These are phyloP conservation scores for Lactifluus subvellereus DNA, from an alignment of 768 basidiomycete genomes.

Conservation along the genomic window DNA sequence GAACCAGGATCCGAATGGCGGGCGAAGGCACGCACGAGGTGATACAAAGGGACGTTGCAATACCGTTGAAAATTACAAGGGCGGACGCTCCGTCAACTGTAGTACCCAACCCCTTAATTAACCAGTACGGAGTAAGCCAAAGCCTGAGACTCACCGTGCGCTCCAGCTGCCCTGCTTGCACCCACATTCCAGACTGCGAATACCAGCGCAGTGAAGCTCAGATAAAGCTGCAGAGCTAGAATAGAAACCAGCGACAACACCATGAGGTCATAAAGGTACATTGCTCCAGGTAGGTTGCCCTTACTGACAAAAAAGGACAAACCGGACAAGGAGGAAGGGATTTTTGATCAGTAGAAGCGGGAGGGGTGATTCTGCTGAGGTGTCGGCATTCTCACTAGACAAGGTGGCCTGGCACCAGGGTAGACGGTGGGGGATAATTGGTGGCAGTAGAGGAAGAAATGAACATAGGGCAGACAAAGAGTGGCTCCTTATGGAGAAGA, in stretches of 20 bases:
- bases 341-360: conserved; percentile 35
- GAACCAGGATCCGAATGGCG: conserved; percentile 41
- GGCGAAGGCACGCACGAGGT: conserved; percentile 33
- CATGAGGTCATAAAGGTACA: not conserved
- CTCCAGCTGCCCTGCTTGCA: conserved; percentile 16
- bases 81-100: conserved; percentile 4
- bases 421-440: not conserved
- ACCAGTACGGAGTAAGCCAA: not conserved
- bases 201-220: conserved; percentile 21
- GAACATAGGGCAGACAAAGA: not conserved
- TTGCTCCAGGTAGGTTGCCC: conserved; percentile 23
- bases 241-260: conserved; percentile 33
- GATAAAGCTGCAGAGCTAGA: conserved; percentile 40
- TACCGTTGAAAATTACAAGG: conserved; percentile 10
- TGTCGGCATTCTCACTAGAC: conserved; percentile 4
- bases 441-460: not conserved
- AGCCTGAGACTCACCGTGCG: not conserved
- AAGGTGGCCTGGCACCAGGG: not conserved
- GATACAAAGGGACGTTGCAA: conserved; percentile 33
- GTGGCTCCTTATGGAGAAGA: conserved; percentile 4
- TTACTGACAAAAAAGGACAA: conserved; percentile 48
- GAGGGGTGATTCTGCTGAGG: not conserved
- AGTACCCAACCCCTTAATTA: not conserved
- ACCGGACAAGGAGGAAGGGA: conserved; percentile 51
- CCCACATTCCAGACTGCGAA: conserved; percentile 21